A percentile compares a stretch with the other conserved stretches of the same genome.
Conservation (phyloP, 345 rosid genomes). For the Citrus cavaleriei region DNA sequence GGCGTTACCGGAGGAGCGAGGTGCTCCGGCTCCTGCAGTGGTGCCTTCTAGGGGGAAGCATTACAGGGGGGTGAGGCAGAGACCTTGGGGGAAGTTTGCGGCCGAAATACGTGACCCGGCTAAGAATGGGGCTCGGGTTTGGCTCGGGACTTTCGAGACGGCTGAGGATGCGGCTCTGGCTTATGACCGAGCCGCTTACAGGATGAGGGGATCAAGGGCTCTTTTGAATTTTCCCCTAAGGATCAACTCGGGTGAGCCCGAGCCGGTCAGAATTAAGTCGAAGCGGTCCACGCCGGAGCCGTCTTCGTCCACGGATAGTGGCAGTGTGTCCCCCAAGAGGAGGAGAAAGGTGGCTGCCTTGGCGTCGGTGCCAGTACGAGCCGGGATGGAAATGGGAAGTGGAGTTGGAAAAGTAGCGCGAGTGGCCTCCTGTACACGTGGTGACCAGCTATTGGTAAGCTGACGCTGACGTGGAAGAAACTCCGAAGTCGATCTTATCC, state of each 20-base stretch:
- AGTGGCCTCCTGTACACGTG: conserved; percentile 34
- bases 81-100: conserved; percentile 99
- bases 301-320: conserved; percentile 41
- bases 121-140: conserved; percentile 94
- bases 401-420: conserved; percentile 26
- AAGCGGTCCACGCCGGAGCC: conserved; percentile 67
- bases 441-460: conserved; percentile 27
- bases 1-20: conserved; percentile 25
- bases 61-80: conserved; percentile 89
- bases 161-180: conserved; percentile 99
- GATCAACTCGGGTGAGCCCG: conserved; percentile 94
- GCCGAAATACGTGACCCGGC: conserved; percentile 99
- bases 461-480: conserved; percentile 13
- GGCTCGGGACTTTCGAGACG: conserved; percentile 97
- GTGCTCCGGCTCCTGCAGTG: conserved; percentile 18
- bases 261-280: conserved; percentile 82
- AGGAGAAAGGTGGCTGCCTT: conserved; percentile 40
- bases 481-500: not conserved
- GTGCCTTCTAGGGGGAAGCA: conserved; percentile 63
- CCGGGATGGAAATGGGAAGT: conserved; percentile 24
- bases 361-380: conserved; percentile 10
- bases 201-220: conserved; percentile 97
- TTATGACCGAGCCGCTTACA: conserved; percentile 87
- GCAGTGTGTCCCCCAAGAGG: conserved; percentile 51
- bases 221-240: conserved; percentile 82